These are phyloP conservation scores for Zymoseptoria brevis DNA, from an alignment of 2,329 filamentous ascomycete genomes.

Conservation along the genomic window DNA sequence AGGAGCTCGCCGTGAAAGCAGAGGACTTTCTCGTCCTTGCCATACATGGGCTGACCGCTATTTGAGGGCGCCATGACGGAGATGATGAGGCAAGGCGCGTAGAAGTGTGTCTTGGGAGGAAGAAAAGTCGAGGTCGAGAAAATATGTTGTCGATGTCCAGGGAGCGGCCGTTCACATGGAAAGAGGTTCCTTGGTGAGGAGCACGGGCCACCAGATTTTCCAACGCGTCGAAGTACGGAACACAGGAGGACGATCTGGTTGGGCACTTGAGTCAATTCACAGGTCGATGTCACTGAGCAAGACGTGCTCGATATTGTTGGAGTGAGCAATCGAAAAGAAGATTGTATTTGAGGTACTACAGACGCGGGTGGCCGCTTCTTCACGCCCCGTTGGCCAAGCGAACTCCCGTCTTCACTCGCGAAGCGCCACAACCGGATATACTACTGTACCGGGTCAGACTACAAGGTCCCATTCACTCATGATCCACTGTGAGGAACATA, in stretches of 20 bases:
- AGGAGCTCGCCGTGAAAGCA: slow-evolving; percentile 96
- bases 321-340: background rate
- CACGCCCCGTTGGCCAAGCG: background rate
- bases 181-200: background rate
- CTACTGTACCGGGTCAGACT: background rate
- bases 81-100: background rate
- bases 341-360: background rate
- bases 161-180: background rate
- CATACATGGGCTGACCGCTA: slow-evolving; percentile 38
- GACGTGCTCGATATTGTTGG: background rate
- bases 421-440: background rate
- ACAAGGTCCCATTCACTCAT: too few species aligned
- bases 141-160: background rate
- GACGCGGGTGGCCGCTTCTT: background rate
- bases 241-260: background rate
- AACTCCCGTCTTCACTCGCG: background rate
- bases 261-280: background rate
- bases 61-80: slow-evolving; percentile 15
- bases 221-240: background rate
- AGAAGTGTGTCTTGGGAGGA: background rate
- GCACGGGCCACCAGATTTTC: background rate
- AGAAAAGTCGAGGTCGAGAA: background rate
- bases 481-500: too few species aligned
- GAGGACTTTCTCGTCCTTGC: slow-evolving; percentile 78
- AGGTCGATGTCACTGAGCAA: background rate